These are phyloP conservation scores for Microbotryomycetes sp. DNA, from an alignment of 1,284 basidiomycete genomes.

Conservation along the genomic window DNA sequence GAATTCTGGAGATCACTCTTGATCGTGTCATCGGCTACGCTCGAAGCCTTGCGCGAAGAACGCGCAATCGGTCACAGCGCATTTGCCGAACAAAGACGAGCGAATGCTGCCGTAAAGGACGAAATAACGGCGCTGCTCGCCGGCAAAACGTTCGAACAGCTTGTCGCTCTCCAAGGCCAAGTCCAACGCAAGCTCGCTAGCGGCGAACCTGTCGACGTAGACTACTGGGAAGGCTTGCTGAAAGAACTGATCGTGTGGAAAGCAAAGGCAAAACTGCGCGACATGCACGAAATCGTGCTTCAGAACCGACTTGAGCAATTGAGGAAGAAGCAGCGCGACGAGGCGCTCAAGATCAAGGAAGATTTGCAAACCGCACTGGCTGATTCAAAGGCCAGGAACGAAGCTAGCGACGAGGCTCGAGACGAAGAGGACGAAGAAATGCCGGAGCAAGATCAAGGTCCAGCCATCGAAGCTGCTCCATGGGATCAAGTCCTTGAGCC, in stretches of 20 bases:
- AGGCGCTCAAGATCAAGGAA: slow-evolving; percentile 83
- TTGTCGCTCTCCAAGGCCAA: slow-evolving; percentile 71
- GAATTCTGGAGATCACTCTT: slow-evolving; percentile 99
- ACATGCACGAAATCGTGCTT: slow-evolving; percentile 89
- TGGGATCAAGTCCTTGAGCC: slow-evolving; percentile 82
- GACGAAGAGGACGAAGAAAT: slow-evolving; percentile 44
- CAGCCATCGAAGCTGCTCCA: slow-evolving; percentile 48
- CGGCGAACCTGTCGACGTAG: slow-evolving; percentile 89
- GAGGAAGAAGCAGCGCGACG: slow-evolving; percentile 87
- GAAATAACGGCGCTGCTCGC: slow-evolving; percentile 66
- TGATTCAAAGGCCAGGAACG: slow-evolving; percentile 10
- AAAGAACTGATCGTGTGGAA: slow-evolving; percentile 96
- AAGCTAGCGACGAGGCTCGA: slow-evolving; percentile 12
- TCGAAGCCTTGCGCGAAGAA: slow-evolving; percentile 64
- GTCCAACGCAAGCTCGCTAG: slow-evolving; percentile 82
- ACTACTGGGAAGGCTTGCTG: slow-evolving; percentile 93
- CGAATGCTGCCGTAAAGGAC: slow-evolving; percentile 67
- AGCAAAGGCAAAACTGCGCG: slow-evolving; percentile 92
- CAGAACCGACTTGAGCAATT: slow-evolving; percentile 92
- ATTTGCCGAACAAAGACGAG: slow-evolving; percentile 34
- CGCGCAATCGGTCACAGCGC: slow-evolving; percentile 49
- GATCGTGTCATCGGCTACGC: slow-evolving; percentile 85
- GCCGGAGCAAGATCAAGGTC: slow-evolving; percentile 45
- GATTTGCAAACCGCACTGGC: slow-evolving; percentile 75
- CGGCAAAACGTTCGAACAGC: slow-evolving; percentile 74